These are phyloP conservation scores for Ilex asprella DNA, from an alignment of 257 asterid genomes.

Conservation along the genomic window DNA sequence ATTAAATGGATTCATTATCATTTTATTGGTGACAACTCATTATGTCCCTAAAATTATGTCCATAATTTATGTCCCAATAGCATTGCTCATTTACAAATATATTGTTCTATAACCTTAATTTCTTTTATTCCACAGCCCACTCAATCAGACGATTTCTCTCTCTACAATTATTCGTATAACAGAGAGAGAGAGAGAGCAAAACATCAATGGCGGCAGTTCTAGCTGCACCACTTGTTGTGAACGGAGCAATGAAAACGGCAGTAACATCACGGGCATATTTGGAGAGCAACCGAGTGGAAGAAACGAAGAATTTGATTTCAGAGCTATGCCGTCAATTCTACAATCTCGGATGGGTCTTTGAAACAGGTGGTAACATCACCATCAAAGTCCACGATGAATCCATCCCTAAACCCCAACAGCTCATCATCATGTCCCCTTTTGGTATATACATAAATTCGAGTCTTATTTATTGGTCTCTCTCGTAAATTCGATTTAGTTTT, in stretches of 20 bases:
- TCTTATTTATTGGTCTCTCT: too few relatives aligned
- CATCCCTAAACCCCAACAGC: slow-evolving; percentile 71
- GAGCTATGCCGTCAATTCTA: slow-evolving; percentile 96
- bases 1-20: too few relatives aligned
- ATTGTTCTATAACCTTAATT: too few relatives aligned
- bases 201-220: slow-evolving; percentile 43
- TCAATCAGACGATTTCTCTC: too few relatives aligned
- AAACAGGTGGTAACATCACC: slow-evolving; percentile 98
- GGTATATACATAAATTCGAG: slow-evolving; percentile 28
- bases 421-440: slow-evolving; percentile 90
- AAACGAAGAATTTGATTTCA: slow-evolving; percentile 61
- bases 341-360: slow-evolving; percentile 90
- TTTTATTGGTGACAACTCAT: too few relatives aligned
- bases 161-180: too few relatives aligned
- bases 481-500: background rate
- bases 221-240: slow-evolving; percentile 36
- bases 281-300: slow-evolving; percentile 53
- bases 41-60: too few relatives aligned
- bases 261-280: slow-evolving; percentile 57
- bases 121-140: too few relatives aligned
- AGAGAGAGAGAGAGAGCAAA: too few relatives aligned
- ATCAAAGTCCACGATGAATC: slow-evolving; percentile 86
- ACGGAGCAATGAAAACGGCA: slow-evolving; percentile 60
- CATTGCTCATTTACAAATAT: too few relatives aligned
- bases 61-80: too few relatives aligned